Evolutionary conservation across 257 asterid species (phyloP).

Genomic region (Salvia rosmarinus): DNA sequence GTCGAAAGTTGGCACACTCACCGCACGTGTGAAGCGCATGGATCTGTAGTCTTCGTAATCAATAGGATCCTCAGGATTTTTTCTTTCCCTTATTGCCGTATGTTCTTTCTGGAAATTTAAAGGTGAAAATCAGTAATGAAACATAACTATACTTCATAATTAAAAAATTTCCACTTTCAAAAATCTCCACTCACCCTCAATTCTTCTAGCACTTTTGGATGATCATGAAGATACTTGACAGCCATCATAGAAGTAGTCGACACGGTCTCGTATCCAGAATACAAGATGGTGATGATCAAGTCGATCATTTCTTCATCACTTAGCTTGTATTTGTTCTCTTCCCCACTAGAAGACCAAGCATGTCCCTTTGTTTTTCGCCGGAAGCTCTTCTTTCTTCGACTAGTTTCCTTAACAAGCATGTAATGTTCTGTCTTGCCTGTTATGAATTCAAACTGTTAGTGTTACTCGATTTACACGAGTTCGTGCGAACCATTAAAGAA

Average conservation of each 20-base stretch:
- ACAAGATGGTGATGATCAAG: constrained; percentile 71
- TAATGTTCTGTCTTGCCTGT: constrained; percentile 85
- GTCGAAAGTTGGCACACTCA: constrained; percentile 35
- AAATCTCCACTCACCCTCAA: constrained; percentile 57
- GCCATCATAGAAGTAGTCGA: constrained; percentile 98
- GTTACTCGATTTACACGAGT: background rate
- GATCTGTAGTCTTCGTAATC: constrained; percentile 80
- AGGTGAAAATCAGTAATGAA: constrained; percentile 12
- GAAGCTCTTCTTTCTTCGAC: constrained; percentile 65
- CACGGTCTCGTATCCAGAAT: constrained; percentile 88
- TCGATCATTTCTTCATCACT: constrained; percentile 84
- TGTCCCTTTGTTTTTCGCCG: constrained; percentile 52
- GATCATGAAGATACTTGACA: constrained; percentile 85
- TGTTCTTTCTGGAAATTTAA: constrained; percentile 62
- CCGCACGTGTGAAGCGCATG: constrained; percentile 91
- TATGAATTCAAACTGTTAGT: constrained; percentile 22
- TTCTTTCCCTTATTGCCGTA: constrained; percentile 73
- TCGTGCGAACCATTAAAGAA: background rate
- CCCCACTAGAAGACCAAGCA: constrained; percentile 64
- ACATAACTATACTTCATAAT: background rate
- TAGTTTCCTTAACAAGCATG: constrained; percentile 54
- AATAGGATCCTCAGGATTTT: constrained; percentile 80
- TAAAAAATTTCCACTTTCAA: constrained; percentile 27
- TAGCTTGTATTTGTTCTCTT: constrained; percentile 57
- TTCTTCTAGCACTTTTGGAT: constrained; percentile 82